Conservation (phyloP, 1,139 yeast genomes). For the Sugiyamaella castrensis region DNA sequence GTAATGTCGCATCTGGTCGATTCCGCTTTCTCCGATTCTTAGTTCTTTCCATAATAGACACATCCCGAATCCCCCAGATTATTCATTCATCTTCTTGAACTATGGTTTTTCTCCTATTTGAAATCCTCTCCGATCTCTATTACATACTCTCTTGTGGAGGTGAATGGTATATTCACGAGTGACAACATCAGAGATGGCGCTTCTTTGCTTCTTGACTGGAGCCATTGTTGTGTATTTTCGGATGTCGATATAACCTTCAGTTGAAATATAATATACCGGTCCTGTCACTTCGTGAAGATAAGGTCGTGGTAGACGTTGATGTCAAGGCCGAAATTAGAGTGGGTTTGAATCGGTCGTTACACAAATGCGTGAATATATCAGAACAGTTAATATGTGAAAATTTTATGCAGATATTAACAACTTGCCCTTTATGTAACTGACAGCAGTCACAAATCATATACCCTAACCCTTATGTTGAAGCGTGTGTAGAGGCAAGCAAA, state of each 20-base stretch:
- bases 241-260: constrained; percentile 8
- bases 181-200: constrained; percentile 99
- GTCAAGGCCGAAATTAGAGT: constrained; percentile 1
- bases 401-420: not conserved
- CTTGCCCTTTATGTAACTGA: not conserved
- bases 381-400: not conserved
- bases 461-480: not conserved
- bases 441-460: not conserved
- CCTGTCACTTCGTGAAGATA: constrained; percentile 1
- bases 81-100: too few relatives aligned
- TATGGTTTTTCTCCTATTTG: not conserved
- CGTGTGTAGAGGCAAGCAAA: too few relatives aligned
- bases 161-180: constrained; percentile 99
- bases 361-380: constrained; percentile 9
- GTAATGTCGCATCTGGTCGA: not conserved
- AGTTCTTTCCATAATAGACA: too few relatives aligned
- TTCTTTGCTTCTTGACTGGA: constrained; percentile 47
- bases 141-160: constrained; percentile 98
- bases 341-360: not conserved
- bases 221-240: constrained; percentile 35
- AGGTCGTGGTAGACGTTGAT: constrained; percentile 4
- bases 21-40: too few relatives aligned
- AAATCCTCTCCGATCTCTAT: not conserved
- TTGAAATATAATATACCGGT: constrained; percentile 5
- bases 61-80: too few relatives aligned